Evolutionary conservation across 2,329 filamentous ascomycete species (phyloP).

Genomic region (Scytalidium lignicola): DNA sequence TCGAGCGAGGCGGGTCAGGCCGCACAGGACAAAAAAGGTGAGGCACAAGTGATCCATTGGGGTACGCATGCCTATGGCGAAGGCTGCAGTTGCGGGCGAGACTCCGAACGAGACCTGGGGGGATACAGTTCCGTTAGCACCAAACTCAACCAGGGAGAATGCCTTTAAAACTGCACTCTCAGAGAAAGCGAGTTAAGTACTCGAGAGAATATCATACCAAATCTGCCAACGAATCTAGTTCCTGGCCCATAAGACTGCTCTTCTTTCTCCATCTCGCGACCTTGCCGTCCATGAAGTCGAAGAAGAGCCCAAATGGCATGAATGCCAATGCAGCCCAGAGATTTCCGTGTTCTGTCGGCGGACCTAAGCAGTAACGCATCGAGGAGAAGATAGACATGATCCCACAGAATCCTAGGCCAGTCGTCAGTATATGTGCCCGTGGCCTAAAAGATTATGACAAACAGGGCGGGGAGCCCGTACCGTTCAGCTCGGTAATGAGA

Average conservation of each 20-base stretch:
- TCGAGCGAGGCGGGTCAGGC: slow-evolving; percentile 84
- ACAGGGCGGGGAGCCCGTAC: slow-evolving; percentile 35
- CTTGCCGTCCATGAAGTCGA: slow-evolving; percentile 96
- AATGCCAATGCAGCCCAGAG: slow-evolving; percentile 80
- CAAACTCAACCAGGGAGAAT: neutral
- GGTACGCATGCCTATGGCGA: slow-evolving; percentile 84
- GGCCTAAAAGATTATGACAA: neutral
- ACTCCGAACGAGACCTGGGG: slow-evolving; percentile 92
- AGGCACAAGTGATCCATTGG: slow-evolving; percentile 73
- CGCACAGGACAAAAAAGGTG: slow-evolving; percentile 88
- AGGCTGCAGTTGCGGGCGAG: slow-evolving; percentile 79
- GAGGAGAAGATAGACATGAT: slow-evolving; percentile 96
- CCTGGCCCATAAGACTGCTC: slow-evolving; percentile 96
- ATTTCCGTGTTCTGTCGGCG: slow-evolving; percentile 58
- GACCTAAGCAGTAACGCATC: slow-evolving; percentile 82
- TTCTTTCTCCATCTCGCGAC: slow-evolving; percentile 96
- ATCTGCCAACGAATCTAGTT: slow-evolving; percentile 92
- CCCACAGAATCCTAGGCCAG: slow-evolving; percentile 65
- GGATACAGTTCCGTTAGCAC: neutral
- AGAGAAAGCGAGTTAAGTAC: neutral
- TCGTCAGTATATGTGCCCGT: neutral
- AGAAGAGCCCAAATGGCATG: slow-evolving; percentile 91
- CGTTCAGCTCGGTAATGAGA: slow-evolving; percentile 77
- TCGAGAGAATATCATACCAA: slow-evolving; percentile 54
- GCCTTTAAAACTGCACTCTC: too few species aligned